These are phyloP conservation scores for Botryotinia calthae DNA, from an alignment of 2,329 filamentous ascomycete genomes.

Conservation along the genomic window DNA sequence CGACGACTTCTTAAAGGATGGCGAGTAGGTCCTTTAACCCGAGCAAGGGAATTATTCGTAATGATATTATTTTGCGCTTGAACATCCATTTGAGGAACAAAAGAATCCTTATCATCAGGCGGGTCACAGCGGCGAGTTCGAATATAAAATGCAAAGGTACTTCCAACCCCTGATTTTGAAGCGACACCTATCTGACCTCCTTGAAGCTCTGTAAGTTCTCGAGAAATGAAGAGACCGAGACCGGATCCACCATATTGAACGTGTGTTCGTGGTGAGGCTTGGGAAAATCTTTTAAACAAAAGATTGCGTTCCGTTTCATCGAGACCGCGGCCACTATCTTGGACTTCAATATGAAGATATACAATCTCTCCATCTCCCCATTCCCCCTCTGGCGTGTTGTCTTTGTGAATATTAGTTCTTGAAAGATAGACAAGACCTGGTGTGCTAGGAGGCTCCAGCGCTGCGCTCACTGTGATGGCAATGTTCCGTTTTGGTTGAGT, in stretches of 20 bases:
- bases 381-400: slow-evolving; percentile 35
- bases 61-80: slow-evolving; percentile 11
- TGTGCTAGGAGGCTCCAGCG: slow-evolving; percentile 19
- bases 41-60: slow-evolving; percentile 13
- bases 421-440: slow-evolving; percentile 19
- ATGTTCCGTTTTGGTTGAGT: slow-evolving; percentile 57
- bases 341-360: slow-evolving; percentile 70
- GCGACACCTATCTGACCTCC: slow-evolving; percentile 76
- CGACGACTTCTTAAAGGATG: not conserved
- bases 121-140: slow-evolving; percentile 23
- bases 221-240: slow-evolving; percentile 74
- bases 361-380: slow-evolving; percentile 72
- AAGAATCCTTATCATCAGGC: slow-evolving; percentile 1
- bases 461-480: slow-evolving; percentile 41
- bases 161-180: slow-evolving; percentile 66
- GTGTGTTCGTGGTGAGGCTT: slow-evolving; percentile 72
- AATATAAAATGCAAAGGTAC: slow-evolving; percentile 75
- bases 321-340: slow-evolving; percentile 74
- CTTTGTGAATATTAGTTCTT: slow-evolving; percentile 36
- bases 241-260: slow-evolving; percentile 78
- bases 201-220: slow-evolving; percentile 76
- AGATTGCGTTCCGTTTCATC: slow-evolving; percentile 68
- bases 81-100: slow-evolving; percentile 8
- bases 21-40: not conserved
- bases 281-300: slow-evolving; percentile 72